phyloP scores from a whole-genome alignment of 495 filamentous ascomycete genomes.

The Diplogelasinospora grovesii region DNA sequence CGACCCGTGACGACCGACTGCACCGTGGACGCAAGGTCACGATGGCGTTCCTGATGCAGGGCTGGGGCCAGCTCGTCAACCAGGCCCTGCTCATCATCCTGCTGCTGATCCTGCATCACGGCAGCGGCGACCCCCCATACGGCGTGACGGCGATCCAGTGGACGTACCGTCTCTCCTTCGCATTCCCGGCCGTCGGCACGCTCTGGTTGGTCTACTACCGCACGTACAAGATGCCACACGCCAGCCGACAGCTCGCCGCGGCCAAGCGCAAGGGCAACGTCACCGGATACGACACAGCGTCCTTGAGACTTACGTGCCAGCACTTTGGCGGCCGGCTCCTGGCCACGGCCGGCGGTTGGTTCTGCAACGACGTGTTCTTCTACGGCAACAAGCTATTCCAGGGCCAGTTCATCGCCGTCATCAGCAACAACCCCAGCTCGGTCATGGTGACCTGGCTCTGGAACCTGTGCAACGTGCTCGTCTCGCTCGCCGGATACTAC shows the following conservation, averaged over 20 bases:
- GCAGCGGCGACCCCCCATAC: constrained; percentile 66
- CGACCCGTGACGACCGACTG: constrained; percentile 80
- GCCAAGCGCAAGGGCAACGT: constrained; percentile 80
- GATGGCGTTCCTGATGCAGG: constrained; percentile 92
- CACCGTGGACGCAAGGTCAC: constrained; percentile 92
- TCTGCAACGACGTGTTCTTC: constrained; percentile 91
- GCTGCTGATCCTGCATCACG: constrained; percentile 74
- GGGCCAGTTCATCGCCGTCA: constrained; percentile 69
- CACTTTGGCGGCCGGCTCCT: constrained; percentile 77
- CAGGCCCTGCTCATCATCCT: constrained; percentile 76
- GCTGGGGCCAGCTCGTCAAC: constrained; percentile 92
- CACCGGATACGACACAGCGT: constrained; percentile 81
- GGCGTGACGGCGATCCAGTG: constrained; percentile 64
- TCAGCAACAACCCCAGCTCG: constrained; percentile 50
- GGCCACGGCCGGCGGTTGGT: constrained; percentile 83
- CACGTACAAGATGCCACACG: constrained; percentile 75
- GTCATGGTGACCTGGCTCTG: constrained; percentile 84
- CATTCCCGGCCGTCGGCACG: constrained; percentile 76
- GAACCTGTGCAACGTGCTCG: constrained; percentile 78
- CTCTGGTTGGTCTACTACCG: constrained; percentile 91
- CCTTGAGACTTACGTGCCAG: constrained; percentile 63
- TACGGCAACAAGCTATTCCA: constrained; percentile 98
- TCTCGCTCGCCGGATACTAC: constrained; percentile 81
- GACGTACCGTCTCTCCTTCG: constrained; percentile 80
- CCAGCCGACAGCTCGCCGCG: constrained; percentile 60